phyloP scores from a whole-genome alignment of 768 basidiomycete genomes.

The Leccinum uliginosum region DNA sequence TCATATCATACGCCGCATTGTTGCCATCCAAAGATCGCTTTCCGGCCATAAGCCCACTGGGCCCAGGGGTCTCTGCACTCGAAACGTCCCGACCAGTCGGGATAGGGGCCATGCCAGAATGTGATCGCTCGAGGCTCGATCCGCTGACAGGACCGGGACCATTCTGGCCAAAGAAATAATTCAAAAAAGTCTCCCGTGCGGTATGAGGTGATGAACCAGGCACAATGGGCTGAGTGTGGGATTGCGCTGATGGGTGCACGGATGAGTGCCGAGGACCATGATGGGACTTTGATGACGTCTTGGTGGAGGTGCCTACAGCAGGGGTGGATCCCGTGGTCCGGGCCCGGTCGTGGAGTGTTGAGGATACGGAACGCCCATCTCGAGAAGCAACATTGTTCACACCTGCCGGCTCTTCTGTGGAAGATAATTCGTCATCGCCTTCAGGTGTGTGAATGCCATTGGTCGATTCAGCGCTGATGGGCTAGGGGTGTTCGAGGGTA shows the following conservation, averaged over 20 bases:
- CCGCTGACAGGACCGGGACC: constrained; percentile 70
- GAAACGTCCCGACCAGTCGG: constrained; percentile 66
- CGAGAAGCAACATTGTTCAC: constrained; percentile 52
- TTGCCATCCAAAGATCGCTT: constrained; percentile 67
- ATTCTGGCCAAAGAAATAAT: constrained; percentile 96
- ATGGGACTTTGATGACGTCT: constrained; percentile 25
- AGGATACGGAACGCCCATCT: constrained; percentile 69
- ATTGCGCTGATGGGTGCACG: constrained; percentile 27
- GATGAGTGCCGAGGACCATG: constrained; percentile 34
- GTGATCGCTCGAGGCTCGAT: constrained; percentile 43
- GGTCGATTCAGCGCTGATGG: constrained; percentile 57
- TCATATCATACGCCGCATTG: constrained; percentile 95
- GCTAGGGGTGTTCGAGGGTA: constrained; percentile 36
- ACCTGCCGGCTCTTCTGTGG: constrained; percentile 51
- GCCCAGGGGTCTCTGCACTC: constrained; percentile 45
- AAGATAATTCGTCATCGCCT: constrained; percentile 59
- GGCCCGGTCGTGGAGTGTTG: constrained; percentile 71
- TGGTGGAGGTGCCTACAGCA: constrained; percentile 21
- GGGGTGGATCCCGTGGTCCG: constrained; percentile 41
- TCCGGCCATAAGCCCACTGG: constrained; percentile 61
- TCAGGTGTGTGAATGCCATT: constrained; percentile 49
- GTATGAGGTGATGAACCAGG: constrained; percentile 43
- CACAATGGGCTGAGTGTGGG: constrained; percentile 30
- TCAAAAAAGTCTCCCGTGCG: constrained; percentile 89
- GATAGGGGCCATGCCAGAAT: constrained; percentile 28